Percentiles rank a stretch among this genome's conserved stretches.
phyloP scores from a whole-genome alignment of 306 rosid species.

The Cucurbita maxima region DNA sequence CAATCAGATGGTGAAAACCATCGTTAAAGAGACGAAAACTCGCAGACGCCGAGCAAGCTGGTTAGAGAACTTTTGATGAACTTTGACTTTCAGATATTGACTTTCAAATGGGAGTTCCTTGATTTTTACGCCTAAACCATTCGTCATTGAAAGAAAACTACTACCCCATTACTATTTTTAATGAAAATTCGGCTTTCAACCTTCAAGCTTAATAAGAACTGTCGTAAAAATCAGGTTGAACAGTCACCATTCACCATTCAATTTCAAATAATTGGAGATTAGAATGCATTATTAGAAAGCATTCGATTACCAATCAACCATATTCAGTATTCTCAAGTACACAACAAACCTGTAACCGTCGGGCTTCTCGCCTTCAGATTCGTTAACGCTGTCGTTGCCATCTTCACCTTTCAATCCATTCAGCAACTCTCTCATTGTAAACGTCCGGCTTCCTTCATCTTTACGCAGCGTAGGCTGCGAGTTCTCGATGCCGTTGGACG shows the following conservation, averaged over 20 bases:
- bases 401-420: slow-evolving; percentile 55
- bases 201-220: background rate
- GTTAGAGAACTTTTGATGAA: background rate
- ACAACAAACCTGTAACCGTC: slow-evolving; percentile 49
- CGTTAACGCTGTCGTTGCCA: slow-evolving; percentile 18
- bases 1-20: background rate
- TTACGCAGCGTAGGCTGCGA: slow-evolving; percentile 38
- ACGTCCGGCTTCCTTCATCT: slow-evolving; percentile 84
- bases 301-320: background rate
- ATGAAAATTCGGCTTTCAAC: background rate
- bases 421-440: slow-evolving; percentile 90
- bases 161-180: background rate
- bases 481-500: slow-evolving; percentile 10
- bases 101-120: background rate
- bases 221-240: background rate
- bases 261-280: background rate
- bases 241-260: background rate
- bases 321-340: background rate
- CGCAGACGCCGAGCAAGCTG: background rate
- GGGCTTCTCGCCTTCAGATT: slow-evolving; percentile 35
- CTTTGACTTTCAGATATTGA: background rate
- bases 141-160: background rate
- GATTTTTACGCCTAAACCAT: background rate
- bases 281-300: background rate
- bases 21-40: background rate